Percentiles rank a stretch among this genome's conserved stretches.
phyloP scores from a whole-genome alignment of 768 basidiomycete genomes.

The Punctularia strigosozonata region DNA sequence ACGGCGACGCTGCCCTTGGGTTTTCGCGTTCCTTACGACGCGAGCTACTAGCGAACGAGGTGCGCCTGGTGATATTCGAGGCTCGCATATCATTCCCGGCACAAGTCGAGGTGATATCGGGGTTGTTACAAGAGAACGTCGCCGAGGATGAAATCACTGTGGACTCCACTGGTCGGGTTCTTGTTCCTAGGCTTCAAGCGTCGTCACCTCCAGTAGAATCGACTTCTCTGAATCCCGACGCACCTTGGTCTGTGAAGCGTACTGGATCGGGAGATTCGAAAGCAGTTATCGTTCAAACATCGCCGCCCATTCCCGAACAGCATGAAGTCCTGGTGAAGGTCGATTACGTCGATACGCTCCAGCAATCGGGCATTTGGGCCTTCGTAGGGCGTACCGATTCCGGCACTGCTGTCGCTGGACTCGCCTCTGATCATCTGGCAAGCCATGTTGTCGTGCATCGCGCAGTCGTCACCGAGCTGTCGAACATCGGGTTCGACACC shows the following conservation, averaged over 20 bases:
- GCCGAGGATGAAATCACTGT: conserved; percentile 7
- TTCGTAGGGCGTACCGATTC: not conserved
- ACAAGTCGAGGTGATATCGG: too few species aligned
- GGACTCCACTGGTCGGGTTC: conserved; percentile 4
- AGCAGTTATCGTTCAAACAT: too few species aligned
- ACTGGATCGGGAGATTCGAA: not conserved
- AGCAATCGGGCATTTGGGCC: not conserved
- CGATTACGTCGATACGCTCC: not conserved
- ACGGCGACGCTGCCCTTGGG: conserved; percentile 21
- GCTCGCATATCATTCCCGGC: conserved; percentile 9
- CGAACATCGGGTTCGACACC: too few species aligned
- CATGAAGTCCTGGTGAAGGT: not conserved
- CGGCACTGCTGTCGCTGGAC: not conserved
- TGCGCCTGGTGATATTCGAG: conserved; percentile 18
- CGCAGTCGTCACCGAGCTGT: too few species aligned
- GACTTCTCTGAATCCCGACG: conserved; percentile 1
- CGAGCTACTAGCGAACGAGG: conserved; percentile 20
- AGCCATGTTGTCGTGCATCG: too few species aligned
- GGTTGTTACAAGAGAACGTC: conserved; percentile 4
- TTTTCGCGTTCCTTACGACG: conserved; percentile 18
- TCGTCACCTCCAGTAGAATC: conserved; percentile 1
- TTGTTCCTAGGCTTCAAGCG: conserved; percentile 5
- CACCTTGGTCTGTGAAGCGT: conserved; percentile 7
- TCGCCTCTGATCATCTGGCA: not conserved
- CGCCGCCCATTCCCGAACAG: not conserved